Percentiles rank a stretch among this genome's conserved stretches.
Evolutionary conservation across 2,329 filamentous ascomycete genomes (phyloP).

Genomic region (Thielaviopsis musarum): DNA sequence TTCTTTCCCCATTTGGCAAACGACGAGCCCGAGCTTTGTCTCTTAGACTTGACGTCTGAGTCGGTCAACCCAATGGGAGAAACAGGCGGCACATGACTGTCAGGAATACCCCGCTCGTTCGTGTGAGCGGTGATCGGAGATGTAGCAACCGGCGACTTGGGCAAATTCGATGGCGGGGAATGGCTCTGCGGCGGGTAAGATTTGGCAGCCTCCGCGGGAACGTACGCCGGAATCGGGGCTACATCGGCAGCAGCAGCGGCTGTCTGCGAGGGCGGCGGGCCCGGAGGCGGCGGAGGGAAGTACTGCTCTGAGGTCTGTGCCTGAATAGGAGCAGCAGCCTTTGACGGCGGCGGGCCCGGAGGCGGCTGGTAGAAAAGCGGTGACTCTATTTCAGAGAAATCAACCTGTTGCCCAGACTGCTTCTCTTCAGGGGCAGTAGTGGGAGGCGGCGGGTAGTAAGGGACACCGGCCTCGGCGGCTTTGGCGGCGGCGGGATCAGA

Average conservation of each 20-base stretch:
- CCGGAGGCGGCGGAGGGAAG: slow-evolving; percentile 12
- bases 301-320: slow-evolving; percentile 2
- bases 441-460: slow-evolving; percentile 12
- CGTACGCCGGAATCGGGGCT: slow-evolving; percentile 2
- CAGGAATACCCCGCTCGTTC: background rate
- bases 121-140: background rate
- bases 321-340: background rate
- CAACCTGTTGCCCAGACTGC: background rate
- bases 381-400: background rate
- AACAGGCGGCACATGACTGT: background rate
- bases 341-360: background rate
- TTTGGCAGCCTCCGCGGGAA: slow-evolving; percentile 1
- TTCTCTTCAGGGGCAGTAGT: background rate
- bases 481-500: slow-evolving; percentile 2
- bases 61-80: background rate
- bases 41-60: background rate
- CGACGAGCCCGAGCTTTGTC: background rate
- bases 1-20: slow-evolving; percentile 10
- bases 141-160: background rate
- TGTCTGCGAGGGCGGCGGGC: slow-evolving; percentile 4
- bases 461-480: slow-evolving; percentile 6
- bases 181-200: slow-evolving; percentile 1
- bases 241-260: background rate
- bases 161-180: background rate
- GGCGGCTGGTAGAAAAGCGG: background rate